Conservation (phyloP, 164 flowering plant species). For the Akebia trifoliata region DNA sequence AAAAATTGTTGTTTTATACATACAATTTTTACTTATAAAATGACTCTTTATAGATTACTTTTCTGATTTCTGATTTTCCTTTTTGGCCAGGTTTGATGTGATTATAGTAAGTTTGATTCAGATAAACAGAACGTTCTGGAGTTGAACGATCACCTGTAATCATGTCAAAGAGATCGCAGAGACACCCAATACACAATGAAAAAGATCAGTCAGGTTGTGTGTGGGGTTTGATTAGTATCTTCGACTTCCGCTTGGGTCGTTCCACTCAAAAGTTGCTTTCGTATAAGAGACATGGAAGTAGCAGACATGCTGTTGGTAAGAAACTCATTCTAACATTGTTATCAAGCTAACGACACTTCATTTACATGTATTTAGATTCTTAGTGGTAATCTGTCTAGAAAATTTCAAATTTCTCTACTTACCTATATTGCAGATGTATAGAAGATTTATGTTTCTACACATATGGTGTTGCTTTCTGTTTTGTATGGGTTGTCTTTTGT, state of each 20-base stretch:
- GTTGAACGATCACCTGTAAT: slow-evolving; percentile 8
- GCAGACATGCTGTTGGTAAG: slow-evolving; percentile 38
- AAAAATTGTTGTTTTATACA: neutral
- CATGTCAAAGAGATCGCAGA: slow-evolving; percentile 59
- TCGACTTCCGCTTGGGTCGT: slow-evolving; percentile 64
- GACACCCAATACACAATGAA: slow-evolving; percentile 29
- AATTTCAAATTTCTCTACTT: too few species aligned
- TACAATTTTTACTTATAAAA: neutral
- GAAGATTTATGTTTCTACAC: too few species aligned
- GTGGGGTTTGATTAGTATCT: slow-evolving; percentile 60
- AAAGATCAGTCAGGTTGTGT: slow-evolving; percentile 63
- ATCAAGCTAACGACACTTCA: neutral
- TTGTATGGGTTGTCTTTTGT: too few species aligned
- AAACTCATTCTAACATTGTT: neutral
- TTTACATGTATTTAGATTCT: neutral
- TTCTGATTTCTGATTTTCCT: neutral
- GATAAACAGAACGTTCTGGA: slow-evolving; percentile 1
- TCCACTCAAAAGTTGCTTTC: slow-evolving; percentile 44
- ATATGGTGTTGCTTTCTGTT: too few species aligned
- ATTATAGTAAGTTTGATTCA: neutral
- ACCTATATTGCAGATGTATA: too few species aligned
- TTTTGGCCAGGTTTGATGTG: neutral
- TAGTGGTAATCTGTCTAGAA: neutral
- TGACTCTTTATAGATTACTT: neutral
- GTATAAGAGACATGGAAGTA: slow-evolving; percentile 37